Evolutionary conservation across 768 basidiomycete species (phyloP).

Genomic region (Mycena kentingensis): DNA sequence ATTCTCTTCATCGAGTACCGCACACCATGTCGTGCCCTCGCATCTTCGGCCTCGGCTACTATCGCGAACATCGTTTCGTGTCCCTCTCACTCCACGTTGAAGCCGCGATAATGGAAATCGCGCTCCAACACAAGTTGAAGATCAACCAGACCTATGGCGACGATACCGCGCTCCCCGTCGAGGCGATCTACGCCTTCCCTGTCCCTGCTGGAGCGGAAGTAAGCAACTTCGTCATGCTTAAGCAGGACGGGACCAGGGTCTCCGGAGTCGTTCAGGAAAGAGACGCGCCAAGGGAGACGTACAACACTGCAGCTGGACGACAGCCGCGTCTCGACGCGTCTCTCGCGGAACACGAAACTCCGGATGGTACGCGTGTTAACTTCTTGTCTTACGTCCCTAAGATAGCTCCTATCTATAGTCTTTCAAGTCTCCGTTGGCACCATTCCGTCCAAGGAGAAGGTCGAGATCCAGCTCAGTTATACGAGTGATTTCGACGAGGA

Average conservation of each 20-base stretch:
- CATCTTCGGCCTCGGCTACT: slow-evolving; percentile 12
- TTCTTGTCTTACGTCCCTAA: not conserved
- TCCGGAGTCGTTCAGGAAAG: slow-evolving; percentile 18
- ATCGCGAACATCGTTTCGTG: not conserved
- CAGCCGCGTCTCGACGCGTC: slow-evolving; percentile 18
- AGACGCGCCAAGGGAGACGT: slow-evolving; percentile 12
- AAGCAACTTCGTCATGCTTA: slow-evolving; percentile 16
- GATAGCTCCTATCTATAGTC: slow-evolving; percentile 2
- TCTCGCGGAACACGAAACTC: slow-evolving; percentile 13
- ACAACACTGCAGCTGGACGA: slow-evolving; percentile 9
- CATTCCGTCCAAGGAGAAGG: slow-evolving; percentile 8
- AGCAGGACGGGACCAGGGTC: slow-evolving; percentile 21
- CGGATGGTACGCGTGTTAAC: slow-evolving; percentile 14
- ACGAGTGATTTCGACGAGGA: slow-evolving; percentile 16
- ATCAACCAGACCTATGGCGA: slow-evolving; percentile 20
- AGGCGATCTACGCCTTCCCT: slow-evolving; percentile 20
- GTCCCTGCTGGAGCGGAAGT: slow-evolving; percentile 18
- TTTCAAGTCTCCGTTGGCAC: slow-evolving; percentile 19
- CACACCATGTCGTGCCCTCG: too few species aligned
- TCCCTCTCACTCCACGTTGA: slow-evolving; percentile 15
- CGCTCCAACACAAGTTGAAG: slow-evolving; percentile 18
- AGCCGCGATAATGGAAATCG: slow-evolving; percentile 22
- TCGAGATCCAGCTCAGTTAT: slow-evolving; percentile 13
- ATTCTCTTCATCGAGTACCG: too few species aligned
- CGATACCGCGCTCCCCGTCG: slow-evolving; percentile 4